These are phyloP conservation scores for Blastobotrys chiropterorum DNA, from an alignment of 805 yeast genomes.

Conservation along the genomic window DNA sequence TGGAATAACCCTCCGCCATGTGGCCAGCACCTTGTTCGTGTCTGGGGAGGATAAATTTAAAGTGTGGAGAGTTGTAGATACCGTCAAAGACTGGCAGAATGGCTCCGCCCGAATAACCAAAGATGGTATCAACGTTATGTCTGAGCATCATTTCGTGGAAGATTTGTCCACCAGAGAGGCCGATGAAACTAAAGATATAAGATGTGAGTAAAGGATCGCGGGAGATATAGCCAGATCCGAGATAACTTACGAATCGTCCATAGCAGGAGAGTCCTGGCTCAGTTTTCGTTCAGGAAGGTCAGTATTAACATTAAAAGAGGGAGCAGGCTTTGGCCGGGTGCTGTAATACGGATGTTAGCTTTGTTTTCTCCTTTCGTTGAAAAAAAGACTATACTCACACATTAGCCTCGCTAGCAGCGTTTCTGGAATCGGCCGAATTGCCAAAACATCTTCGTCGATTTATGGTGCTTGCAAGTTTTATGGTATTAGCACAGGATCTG, in stretches of 20 bases:
- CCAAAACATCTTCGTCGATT: neutral
- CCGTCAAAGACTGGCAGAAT: constrained; percentile 97
- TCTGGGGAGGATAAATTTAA: constrained; percentile 86
- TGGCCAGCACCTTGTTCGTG: constrained; percentile 99
- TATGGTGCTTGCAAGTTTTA: neutral
- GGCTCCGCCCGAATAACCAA: constrained; percentile 99
- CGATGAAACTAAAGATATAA: constrained; percentile 47
- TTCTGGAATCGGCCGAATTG: neutral
- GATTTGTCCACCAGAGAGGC: constrained; percentile 96
- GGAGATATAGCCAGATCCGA: too few relatives aligned
- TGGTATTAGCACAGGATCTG: neutral
- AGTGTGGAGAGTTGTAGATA: constrained; percentile 81
- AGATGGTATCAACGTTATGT: constrained; percentile 90
- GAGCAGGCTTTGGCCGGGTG: constrained; percentile 33
- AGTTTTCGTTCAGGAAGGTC: constrained; percentile 1
- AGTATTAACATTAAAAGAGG: constrained; percentile 28
- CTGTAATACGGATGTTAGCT: neutral
- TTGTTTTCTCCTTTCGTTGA: neutral
- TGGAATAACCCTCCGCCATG: constrained; percentile 99
- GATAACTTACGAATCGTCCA: constrained; percentile 48
- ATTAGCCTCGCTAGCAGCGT: neutral
- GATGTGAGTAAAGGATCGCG: too few relatives aligned
- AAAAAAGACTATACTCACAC: neutral
- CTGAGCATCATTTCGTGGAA: constrained; percentile 98
- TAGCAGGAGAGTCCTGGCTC: constrained; percentile 15